Percentiles rank a stretch among this genome's conserved stretches.
These are phyloP conservation scores for Solanum hybrid DNA, from an alignment of 305 asterid genomes.

Conservation along the genomic window DNA sequence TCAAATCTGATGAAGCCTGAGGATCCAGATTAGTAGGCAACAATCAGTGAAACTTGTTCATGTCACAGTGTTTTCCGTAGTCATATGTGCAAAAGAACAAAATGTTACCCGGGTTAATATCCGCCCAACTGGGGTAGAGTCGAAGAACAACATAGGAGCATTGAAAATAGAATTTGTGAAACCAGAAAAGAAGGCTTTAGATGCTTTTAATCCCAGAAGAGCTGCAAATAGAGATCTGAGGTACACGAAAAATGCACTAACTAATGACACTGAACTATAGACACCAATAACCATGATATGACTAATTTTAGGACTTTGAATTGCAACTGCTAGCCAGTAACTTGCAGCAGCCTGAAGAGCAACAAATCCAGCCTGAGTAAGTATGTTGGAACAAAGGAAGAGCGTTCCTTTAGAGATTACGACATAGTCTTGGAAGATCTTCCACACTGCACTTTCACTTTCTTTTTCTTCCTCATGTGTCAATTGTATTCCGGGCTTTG, in stretches of 20 bases:
- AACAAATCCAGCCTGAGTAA: constrained; percentile 34
- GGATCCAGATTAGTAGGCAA: not conserved
- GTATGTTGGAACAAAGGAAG: constrained; percentile 2
- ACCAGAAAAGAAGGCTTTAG: constrained; percentile 44
- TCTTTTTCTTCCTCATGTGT: constrained; percentile 66
- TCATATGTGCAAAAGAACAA: not conserved
- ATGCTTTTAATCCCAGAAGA: constrained; percentile 54
- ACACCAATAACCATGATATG: constrained; percentile 28
- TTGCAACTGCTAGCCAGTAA: constrained; percentile 59
- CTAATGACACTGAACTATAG: constrained; percentile 33
- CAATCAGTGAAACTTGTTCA: not conserved
- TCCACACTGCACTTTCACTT: constrained; percentile 46
- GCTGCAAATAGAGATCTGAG: constrained; percentile 44
- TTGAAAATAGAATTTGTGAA: constrained; percentile 47
- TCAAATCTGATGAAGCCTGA: constrained; percentile 77
- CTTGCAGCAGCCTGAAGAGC: constrained; percentile 62
- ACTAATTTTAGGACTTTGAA: constrained; percentile 29
- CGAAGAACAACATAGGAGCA: constrained; percentile 80
- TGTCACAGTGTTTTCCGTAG: not conserved
- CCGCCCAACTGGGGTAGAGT: constrained; percentile 83
- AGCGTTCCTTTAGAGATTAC: constrained; percentile 34
- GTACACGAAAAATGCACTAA: constrained; percentile 43
- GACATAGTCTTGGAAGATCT: constrained; percentile 41
- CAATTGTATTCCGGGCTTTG: constrained; percentile 28
- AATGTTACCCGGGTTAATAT: constrained; percentile 56